A percentile compares a stretch with the other conserved stretches of the same genome.
These are phyloP conservation scores for Neonectria ditissima DNA, from an alignment of 2,329 filamentous ascomycete genomes.

Conservation along the genomic window DNA sequence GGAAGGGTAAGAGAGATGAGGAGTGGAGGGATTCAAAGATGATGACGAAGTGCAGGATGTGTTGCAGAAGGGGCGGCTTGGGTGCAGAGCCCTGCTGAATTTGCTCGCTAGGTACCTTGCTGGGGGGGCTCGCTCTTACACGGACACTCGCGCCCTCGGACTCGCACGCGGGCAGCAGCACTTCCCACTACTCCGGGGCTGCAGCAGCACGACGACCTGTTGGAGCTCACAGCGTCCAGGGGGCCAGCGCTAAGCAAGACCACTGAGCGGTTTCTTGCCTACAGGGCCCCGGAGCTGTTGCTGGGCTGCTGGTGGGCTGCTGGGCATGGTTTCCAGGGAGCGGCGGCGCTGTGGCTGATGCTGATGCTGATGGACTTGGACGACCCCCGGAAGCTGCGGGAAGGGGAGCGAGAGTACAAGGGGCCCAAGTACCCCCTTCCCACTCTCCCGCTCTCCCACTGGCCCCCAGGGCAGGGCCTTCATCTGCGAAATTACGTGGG, in stretches of 20 bases:
- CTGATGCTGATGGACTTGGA: slow-evolving; percentile 19
- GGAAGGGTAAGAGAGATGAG: slow-evolving; percentile 27
- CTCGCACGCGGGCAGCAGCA: background rate
- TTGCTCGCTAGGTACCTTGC: slow-evolving; percentile 18
- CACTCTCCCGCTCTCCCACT: slow-evolving; percentile 10
- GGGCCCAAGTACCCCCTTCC: slow-evolving; percentile 33
- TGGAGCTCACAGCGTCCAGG: background rate
- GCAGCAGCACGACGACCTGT: background rate
- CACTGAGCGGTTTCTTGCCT: background rate
- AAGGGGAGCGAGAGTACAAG: slow-evolving; percentile 44
- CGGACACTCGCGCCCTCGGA: slow-evolving; percentile 4
- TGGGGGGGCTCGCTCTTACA: slow-evolving; percentile 30
- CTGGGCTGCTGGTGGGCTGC: background rate
- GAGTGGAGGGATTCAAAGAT: slow-evolving; percentile 43
- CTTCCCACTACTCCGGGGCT: background rate
- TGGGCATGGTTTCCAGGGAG: background rate
- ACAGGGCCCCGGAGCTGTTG: background rate
- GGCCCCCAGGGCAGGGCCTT: slow-evolving; percentile 25
- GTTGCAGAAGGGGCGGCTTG: slow-evolving; percentile 36
- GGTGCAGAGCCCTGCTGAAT: slow-evolving; percentile 4
- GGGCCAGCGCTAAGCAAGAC: slow-evolving; percentile 1
- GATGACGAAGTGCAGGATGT: slow-evolving; percentile 47
- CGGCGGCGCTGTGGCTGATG: slow-evolving; percentile 13
- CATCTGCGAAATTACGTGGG: slow-evolving; percentile 43
- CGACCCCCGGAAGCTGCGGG: slow-evolving; percentile 47